Base-by-base conservation (phyloP, 805 yeast genomes). In the Geotrichum ghanense region DNA sequence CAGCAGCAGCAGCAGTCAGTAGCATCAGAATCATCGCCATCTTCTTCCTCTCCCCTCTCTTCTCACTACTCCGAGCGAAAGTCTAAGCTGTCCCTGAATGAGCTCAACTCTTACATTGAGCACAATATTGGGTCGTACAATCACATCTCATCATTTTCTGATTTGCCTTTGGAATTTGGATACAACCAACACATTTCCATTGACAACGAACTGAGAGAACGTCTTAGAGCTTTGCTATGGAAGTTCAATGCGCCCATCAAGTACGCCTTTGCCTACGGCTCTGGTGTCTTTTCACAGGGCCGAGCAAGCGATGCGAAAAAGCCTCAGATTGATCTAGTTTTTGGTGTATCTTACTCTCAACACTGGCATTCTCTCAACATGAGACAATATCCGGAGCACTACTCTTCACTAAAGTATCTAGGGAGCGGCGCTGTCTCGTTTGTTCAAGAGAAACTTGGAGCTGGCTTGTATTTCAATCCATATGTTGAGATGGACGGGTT, bases 391-490 rank as follows among this genome's bases (percentile, higher is more conserved):
- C 83, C 86, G 2, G 62, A 70, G 6, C 97, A 92, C 63, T 92
- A 92, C 59, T 88, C 97, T 5, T 68, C 74, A 3, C 53, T 87
- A 45, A 71, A 74, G 49, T 64, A 60, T 46, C 69, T 83, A 21
- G 94, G 95, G 0, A 66, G 84, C 1, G 64, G 71, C 10, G 68
- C 73, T 1, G 72, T 85, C 5, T 66, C 80, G 2, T 65, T 62
- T 49, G 73, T 83, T 16, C 88, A 82, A 59, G 74, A 76, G 27
- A 44, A 49, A 3, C 52, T 75, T 19, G 96, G 95, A 1, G 92
- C 95, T 0, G 96, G 97, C 5, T 83, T 90, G 2, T 92, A 90
- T 62, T 92, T 86, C 70, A 92, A 92, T 59, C 97, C 98, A 3
- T 92, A 75, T 62, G 87, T 85, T 4, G 71, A 74, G 41, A 70